Evolutionary conservation across 352 stramenopile genomes (phyloP), one percentile per base, ranked within the genome.

Genomic region (Pythium biforme): DNA sequence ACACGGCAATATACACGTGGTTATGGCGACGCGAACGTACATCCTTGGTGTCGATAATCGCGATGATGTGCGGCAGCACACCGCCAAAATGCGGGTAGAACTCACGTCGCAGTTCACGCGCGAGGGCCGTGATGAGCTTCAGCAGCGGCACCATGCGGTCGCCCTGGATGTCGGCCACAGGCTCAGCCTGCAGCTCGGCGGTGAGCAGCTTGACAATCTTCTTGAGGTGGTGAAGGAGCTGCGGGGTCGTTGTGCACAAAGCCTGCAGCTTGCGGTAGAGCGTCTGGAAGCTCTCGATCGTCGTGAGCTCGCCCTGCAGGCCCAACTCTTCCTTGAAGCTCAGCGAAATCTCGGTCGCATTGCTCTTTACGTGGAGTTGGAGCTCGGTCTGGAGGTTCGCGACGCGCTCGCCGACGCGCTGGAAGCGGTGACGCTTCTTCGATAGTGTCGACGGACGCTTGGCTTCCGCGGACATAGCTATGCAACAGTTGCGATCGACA

Each of bases 351-450:
- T 88, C 83, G 31, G 73, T 73, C 12, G 76, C 71, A 52, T 82
- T 90, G 37, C 72, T 93, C 83, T 95, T 95, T 66, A 82, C 77
- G 37, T 91, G 79, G 45, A 95, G 73, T 68, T 86, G 79, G 52
- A 95, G 74, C 65, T 95, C 87, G 43, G 74, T 73, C 71, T 93
- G 81, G 37, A 95, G 58, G 48, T 82, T 88, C 52, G 74, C 75
- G 40, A 95, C 77, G 59, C 87, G 85, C 77, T 95, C 87, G 31
- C 86, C 76, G 33, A 94, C 84, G 43, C 77, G 81, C 70, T 94
- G 80, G 70, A 95, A 95, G 74, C 87, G 87, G 58, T 94, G 86
- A 53, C 86, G 79, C 76, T 89, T 90, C 69, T 87, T 88, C 45
- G 69, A 73, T 33, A 77, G 51, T 55, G 72, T 70, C 25, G 37